A percentile compares a stretch with the other conserved stretches of the same genome.
These are phyloP conservation scores for Phytopythium ostracodes DNA, from an alignment of 352 stramenopile genomes.

Conservation along the genomic window DNA sequence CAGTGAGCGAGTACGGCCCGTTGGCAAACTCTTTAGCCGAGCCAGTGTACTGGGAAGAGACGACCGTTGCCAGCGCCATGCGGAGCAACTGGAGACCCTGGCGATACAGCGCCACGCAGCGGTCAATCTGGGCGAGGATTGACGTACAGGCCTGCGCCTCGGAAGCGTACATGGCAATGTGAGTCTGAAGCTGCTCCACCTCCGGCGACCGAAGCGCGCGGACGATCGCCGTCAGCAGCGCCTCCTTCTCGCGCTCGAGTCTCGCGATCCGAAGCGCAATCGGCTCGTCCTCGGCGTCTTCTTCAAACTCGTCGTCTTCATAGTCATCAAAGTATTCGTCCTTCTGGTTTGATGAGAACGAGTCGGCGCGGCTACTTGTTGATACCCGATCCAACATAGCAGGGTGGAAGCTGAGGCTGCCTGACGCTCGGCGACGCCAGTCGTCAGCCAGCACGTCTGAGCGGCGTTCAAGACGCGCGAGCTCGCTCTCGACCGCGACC, in stretches of 20 bases:
- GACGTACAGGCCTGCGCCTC: constrained; percentile 66
- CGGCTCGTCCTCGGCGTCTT: constrained; percentile 22
- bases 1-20: constrained; percentile 54
- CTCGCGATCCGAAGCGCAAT: constrained; percentile 32
- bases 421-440: constrained; percentile 34
- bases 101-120: constrained; percentile 48
- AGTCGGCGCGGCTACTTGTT: constrained; percentile 17
- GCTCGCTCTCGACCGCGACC: constrained; percentile 42
- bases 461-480: constrained; percentile 50
- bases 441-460: constrained; percentile 47
- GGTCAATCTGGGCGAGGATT: constrained; percentile 67
- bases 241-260: constrained; percentile 61
- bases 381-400: constrained; percentile 13
- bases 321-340: constrained; percentile 8
- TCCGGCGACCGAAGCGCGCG: constrained; percentile 42
- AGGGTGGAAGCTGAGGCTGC: constrained; percentile 15
- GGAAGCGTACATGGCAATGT: constrained; percentile 69
- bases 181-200: constrained; percentile 60
- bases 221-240: constrained; percentile 42
- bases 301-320: constrained; percentile 7
- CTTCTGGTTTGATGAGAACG: not conserved
- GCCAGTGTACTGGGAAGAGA: constrained; percentile 61
- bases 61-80: constrained; percentile 54
- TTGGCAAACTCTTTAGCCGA: constrained; percentile 67
- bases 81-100: constrained; percentile 63